Base-by-base conservation (phyloP, 345 rosid species). In the Gynandropsis gynandra region DNA sequence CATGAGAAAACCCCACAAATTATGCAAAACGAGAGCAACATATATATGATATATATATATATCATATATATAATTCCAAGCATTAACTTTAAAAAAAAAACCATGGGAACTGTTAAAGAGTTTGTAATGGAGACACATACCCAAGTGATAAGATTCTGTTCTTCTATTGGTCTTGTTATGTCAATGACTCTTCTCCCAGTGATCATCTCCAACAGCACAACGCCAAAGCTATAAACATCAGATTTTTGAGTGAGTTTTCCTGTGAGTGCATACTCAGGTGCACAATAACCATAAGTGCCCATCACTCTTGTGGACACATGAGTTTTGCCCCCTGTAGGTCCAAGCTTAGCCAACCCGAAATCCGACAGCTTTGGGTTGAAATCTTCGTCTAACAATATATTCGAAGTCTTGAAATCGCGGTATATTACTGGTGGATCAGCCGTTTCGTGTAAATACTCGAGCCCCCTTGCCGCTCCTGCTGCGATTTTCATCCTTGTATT, bases 401-500 rank as follows among this genome's bases (percentile, higher is more conserved):
- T 85, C 0, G 95, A 80, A 16, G 90, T 78, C 41, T 85, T 85
- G 43, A 85, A 80, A 24, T 82, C 95, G 1, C 90, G 80, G 73
- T 85, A 82, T 72, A 85, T 80, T 43, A 82, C 87, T 0, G 87
- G 87, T 10, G 85, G 90, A 53, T 74, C 60, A 9, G 90, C 85
- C 52, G 67, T 54, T 58, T 85, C 95, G 45, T 85, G 95, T 62
- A 85, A 64, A 65, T 80, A 78, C 70, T 85, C 95, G 74, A 90
- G 79, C 33, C 96, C 98, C 73, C 82, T 87, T 8, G 98, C 95
- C 42, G 93, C 98, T 50, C 95, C 92, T n/a, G 93, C 87, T 9
- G 98, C 98, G 37, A 90, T 82, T 73, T 87, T 84, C 98, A 90
- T 90, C 66, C 98, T 82, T 15, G 88, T 90, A 62, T 78, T 83